Evolutionary conservation across 2,329 filamentous ascomycete species (phyloP).

Genomic region (Pleoardoris graminearum): DNA sequence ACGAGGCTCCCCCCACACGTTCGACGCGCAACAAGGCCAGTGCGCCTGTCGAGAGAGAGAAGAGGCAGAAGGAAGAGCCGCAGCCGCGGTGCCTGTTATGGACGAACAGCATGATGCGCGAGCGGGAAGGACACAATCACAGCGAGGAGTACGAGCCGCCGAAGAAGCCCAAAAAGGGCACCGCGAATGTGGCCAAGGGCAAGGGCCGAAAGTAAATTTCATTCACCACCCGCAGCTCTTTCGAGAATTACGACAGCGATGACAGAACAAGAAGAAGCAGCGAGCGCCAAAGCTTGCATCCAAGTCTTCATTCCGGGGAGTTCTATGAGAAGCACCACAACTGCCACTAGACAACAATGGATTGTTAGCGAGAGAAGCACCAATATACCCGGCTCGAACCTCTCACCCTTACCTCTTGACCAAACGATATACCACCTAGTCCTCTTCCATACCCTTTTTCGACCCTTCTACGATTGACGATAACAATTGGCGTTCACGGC

Average conservation of each 20-base stretch:
- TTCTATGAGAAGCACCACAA: too few relatives aligned
- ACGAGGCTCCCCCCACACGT: constrained; percentile 56
- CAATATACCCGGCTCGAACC: too few relatives aligned
- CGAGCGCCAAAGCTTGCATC: too few relatives aligned
- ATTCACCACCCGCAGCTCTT: too few relatives aligned
- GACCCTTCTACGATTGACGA: constrained; percentile 24
- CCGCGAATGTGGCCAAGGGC: constrained; percentile 31
- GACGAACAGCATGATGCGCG: constrained; percentile 65
- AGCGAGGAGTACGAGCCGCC: constrained; percentile 58
- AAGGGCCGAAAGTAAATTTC: constrained; percentile 31
- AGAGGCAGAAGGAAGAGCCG: constrained; percentile 49
- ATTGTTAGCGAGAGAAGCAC: too few relatives aligned
- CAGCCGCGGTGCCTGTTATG: constrained; percentile 65
- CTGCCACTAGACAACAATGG: too few relatives aligned
- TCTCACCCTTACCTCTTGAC: too few relatives aligned
- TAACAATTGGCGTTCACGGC: constrained; percentile 23
- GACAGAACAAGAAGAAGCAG: too few relatives aligned
- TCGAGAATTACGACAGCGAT: not conserved
- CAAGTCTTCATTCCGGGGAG: too few relatives aligned
- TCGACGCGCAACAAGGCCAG: constrained; percentile 66
- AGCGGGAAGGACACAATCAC: constrained; percentile 63
- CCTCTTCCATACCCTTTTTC: not conserved
- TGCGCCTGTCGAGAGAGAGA: constrained; percentile 44
- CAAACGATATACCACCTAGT: too few relatives aligned
- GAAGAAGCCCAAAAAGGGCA: constrained; percentile 49